Evolutionary conservation across 257 asterid species (phyloP), one percentile per base, ranked within the genome.

Genomic region (Lithospermum erythrorhizon): DNA sequence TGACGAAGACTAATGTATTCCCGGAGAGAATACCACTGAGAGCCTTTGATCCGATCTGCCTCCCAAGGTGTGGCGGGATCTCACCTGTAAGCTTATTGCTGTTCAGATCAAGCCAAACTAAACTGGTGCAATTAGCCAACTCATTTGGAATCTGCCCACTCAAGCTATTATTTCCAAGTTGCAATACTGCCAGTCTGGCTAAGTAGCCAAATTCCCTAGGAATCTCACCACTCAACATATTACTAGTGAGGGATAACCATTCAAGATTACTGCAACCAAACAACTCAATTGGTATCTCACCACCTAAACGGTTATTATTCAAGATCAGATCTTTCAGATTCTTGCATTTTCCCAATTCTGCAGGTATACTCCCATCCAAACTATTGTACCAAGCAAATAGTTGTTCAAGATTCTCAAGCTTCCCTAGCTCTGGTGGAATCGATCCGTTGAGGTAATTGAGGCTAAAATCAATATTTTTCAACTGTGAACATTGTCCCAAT

Each of bases 241-340:
- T 90, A 75, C 98, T 87, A 3, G 98, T 90, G 53, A 90, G 81
- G 11, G 98, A 81, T 41, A 90, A 74, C 98, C 96, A 90, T 22
- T 90, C 98, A 1, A 87, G 72, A 66, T 87, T 72, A 6, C 53
- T 81, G 60, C 94, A 82, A 11, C 73, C 74, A 73, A 84, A 87
- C 60, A 90, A 57, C 35, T 90, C 84, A 0, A 61, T 47, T 0
- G 98, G 95, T 60, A 90, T 83, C 66, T 63, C 58, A 9, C 95
- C 98, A 53, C 81, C 85, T 57, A 90, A 72, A 27, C 76, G 79
- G 66, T 90, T 90, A 62, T 87, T 90, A 63, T 90, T 90, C 56
- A 90, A 68, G 18, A 90, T 90, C 5, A 90, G 88, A 68, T 81
- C 86, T 68, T 91, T 91, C n/a, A 91, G 85, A 45, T 85, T 86